Evolutionary conservation across 306 rosid species (phyloP), one percentile per base, ranked within the genome.

Genomic region (Glycine tomentella): DNA sequence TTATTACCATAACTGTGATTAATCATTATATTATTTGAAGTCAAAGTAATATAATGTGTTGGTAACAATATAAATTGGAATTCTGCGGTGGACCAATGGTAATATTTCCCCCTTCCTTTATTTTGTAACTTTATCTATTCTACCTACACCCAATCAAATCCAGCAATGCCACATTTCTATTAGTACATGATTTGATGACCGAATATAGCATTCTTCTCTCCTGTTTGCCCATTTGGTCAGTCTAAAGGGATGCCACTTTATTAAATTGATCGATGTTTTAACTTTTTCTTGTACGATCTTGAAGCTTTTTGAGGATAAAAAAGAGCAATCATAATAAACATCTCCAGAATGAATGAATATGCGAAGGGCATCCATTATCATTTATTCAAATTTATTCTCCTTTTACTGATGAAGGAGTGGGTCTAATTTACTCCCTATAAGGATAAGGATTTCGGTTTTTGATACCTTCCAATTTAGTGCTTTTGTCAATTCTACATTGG

Each of bases 21-120:
- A 69, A 83, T 88, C 31, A 88, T 83, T 15, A 74, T 75, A 65
- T 56, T 55, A 75, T 63, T 77, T 87, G 75, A 68, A 74, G 51
- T 79, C 67, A 81, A 74, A 65, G 48, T 44, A 69, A 80, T 25
- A 81, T 85, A 73, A 85, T 79, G 80, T 68, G 48, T 34, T 77
- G 33, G 76, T 88, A 80, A 72, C 78, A 65, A 76, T 83, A 34
- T n/a, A 64, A 79, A 79, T 82, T 52, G 69, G 76, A 72, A 72
- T 5, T 76, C 31, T 67, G 67, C n/a, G 78, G 75, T 59, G 73
- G 81, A 51, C 51, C 59, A 58, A 72, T 79, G 69, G 20, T 79
- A 64, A 55, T 53, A 62, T 11, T 83, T 20, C 9, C 16, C 12
- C 6, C 11, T 8, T 3, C 31, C 62, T 61, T 38, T 51, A 17